These are phyloP conservation scores for Mycena polygramma DNA, from an alignment of 768 basidiomycete species.

Conservation along the genomic window DNA sequence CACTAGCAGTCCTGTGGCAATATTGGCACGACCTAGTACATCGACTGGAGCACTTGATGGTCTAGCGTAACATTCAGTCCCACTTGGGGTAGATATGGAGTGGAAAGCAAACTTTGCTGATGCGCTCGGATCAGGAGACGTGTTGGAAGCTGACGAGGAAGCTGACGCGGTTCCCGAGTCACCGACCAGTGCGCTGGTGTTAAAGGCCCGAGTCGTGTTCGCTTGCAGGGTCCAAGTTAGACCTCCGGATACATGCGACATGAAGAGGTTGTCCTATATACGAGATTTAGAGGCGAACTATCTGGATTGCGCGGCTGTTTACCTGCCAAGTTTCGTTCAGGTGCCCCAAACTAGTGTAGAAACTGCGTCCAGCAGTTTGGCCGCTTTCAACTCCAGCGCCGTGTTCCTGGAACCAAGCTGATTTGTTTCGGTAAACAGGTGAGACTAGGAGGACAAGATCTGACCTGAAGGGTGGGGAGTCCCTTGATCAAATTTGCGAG, in stretches of 20 bases:
- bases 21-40: not conserved
- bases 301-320: slow-evolving; percentile 9
- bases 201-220: slow-evolving; percentile 78
- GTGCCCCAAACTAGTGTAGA: slow-evolving; percentile 88
- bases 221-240: slow-evolving; percentile 80
- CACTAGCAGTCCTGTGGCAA: slow-evolving; percentile 2
- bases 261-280: slow-evolving; percentile 72
- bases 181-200: slow-evolving; percentile 72
- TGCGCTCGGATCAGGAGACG: not conserved
- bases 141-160: not conserved
- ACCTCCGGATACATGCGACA: slow-evolving; percentile 81
- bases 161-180: slow-evolving; percentile 38
- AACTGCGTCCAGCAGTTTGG: slow-evolving; percentile 76
- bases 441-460: slow-evolving; percentile 19
- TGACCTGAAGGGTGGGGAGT: slow-evolving; percentile 83
- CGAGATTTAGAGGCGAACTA: slow-evolving; percentile 4
- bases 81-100: not conserved
- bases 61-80: not conserved
- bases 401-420: slow-evolving; percentile 88
- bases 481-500: slow-evolving; percentile 73
- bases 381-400: slow-evolving; percentile 72
- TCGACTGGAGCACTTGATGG: slow-evolving; percentile 16
- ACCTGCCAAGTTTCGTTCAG: slow-evolving; percentile 84
- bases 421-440: not conserved
- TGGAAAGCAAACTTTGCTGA: slow-evolving; percentile 5